Conservation (phyloP, 768 basidiomycete species). For the Steccherinum ochraceum region DNA sequence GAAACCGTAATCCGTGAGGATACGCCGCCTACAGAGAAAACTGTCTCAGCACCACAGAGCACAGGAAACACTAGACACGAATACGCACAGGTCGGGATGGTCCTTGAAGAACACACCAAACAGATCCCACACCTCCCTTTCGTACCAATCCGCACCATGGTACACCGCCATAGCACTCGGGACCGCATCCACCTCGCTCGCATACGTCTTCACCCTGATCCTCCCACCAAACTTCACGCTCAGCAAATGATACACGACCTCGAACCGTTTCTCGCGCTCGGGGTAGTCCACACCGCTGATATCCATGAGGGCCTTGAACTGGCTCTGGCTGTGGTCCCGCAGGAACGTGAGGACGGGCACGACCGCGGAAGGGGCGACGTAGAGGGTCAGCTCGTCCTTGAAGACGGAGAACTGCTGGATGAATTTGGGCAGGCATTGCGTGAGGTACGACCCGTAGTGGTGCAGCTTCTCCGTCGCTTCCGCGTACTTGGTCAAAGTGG, state of each 20-base stretch:
- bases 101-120: conserved; percentile 94
- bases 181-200: conserved; percentile 86
- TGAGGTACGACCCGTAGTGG: conserved; percentile 88
- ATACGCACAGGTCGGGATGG: conserved; percentile 89
- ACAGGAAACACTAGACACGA: not conserved
- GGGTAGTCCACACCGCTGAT: conserved; percentile 96
- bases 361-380: conserved; percentile 76
- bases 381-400: conserved; percentile 92
- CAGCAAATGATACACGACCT: conserved; percentile 93
- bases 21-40: conserved; percentile 63
- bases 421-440: conserved; percentile 91
- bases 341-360: conserved; percentile 86
- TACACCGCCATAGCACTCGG: conserved; percentile 78
- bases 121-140: conserved; percentile 97
- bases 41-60: not conserved
- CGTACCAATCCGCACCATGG: conserved; percentile 97
- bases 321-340: conserved; percentile 91
- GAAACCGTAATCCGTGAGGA: conserved; percentile 97
- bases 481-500: conserved; percentile 63
- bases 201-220: conserved; percentile 96
- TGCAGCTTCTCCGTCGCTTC: conserved; percentile 77
- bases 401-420: conserved; percentile 97
- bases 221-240: conserved; percentile 74
- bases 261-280: conserved; percentile 88
- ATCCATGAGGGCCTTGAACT: conserved; percentile 90